Conservation (phyloP, 129 eudicot genomes). For the Dittrichia graveolens region DNA sequence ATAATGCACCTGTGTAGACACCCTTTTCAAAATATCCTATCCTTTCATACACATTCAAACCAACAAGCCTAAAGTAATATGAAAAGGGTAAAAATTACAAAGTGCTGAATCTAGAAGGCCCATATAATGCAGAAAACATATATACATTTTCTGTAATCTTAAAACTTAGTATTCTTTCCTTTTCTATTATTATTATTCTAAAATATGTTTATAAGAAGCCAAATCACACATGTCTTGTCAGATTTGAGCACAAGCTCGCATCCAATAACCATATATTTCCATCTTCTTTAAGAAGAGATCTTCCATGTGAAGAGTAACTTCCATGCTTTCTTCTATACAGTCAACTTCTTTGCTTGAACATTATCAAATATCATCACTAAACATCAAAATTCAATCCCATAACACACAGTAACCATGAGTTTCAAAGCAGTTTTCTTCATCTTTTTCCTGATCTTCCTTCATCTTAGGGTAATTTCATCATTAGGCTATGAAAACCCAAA, state of each 20-base stretch:
- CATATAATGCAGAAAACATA: neutral
- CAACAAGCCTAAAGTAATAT: neutral
- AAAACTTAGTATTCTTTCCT: slow-evolving; percentile 36
- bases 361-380: slow-evolving; percentile 4
- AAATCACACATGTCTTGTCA: slow-evolving; percentile 60
- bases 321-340: slow-evolving; percentile 22
- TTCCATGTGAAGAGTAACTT: slow-evolving; percentile 35
- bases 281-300: slow-evolving; percentile 37
- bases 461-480: slow-evolving; percentile 20
- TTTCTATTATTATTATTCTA: neutral
- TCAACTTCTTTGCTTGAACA: slow-evolving; percentile 20
- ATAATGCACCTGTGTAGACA: neutral
- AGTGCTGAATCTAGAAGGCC: slow-evolving; percentile 10
- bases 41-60: neutral
- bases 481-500: neutral
- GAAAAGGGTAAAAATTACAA: slow-evolving; percentile 25
- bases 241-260: slow-evolving; percentile 55
- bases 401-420: slow-evolving; percentile 32
- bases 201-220: slow-evolving; percentile 31
- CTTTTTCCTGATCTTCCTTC: slow-evolving; percentile 43
- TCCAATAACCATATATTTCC: slow-evolving; percentile 39
- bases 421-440: slow-evolving; percentile 37
- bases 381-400: slow-evolving; percentile 16
- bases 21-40: neutral
- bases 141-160: slow-evolving; percentile 20